A percentile compares a stretch with the other conserved stretches of the same genome.
phyloP scores from a whole-genome alignment of 2,329 filamentous ascomycete genomes.

The Talaromyces sp. region DNA sequence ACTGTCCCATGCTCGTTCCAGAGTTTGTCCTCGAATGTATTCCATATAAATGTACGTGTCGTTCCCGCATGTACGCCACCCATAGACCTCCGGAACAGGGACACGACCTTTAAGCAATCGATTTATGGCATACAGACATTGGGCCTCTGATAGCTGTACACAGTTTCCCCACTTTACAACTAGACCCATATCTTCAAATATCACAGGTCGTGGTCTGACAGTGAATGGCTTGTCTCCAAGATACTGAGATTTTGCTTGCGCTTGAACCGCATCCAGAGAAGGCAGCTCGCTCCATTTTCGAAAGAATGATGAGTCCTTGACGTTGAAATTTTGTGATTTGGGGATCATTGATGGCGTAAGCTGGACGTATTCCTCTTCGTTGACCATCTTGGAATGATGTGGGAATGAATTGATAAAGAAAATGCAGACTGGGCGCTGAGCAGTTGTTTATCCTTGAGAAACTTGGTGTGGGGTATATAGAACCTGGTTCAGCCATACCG shows the following conservation, averaged over 20 bases:
- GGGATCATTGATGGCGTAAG: slow-evolving; percentile 16
- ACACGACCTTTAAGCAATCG: slow-evolving; percentile 21
- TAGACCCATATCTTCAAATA: background rate
- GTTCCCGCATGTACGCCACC: slow-evolving; percentile 16
- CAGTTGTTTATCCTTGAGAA: background rate
- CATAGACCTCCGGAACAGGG: slow-evolving; percentile 2
- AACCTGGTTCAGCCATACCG: too few relatives aligned
- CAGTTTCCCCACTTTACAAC: background rate
- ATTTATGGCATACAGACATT: background rate
- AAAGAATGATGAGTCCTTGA: slow-evolving; percentile 21
- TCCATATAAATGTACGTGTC: slow-evolving; percentile 33
- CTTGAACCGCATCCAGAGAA: slow-evolving; percentile 19
- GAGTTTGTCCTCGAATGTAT: slow-evolving; percentile 23
- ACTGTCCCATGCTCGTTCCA: slow-evolving; percentile 25
- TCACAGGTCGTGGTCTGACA: slow-evolving; percentile 14
- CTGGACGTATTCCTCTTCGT: background rate
- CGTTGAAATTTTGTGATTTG: slow-evolving; percentile 17
- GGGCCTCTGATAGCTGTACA: slow-evolving; percentile 15
- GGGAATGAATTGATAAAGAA: background rate
- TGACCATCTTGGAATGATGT: background rate
- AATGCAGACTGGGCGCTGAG: background rate
- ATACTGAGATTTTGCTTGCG: slow-evolving; percentile 17
- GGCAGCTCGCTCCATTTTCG: slow-evolving; percentile 18
- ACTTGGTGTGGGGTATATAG: background rate
- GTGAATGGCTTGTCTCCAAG: slow-evolving; percentile 16